Evolutionary conservation across 179 eudicot genomes (phyloP).

Genomic region (Vitellaria paradoxa): DNA sequence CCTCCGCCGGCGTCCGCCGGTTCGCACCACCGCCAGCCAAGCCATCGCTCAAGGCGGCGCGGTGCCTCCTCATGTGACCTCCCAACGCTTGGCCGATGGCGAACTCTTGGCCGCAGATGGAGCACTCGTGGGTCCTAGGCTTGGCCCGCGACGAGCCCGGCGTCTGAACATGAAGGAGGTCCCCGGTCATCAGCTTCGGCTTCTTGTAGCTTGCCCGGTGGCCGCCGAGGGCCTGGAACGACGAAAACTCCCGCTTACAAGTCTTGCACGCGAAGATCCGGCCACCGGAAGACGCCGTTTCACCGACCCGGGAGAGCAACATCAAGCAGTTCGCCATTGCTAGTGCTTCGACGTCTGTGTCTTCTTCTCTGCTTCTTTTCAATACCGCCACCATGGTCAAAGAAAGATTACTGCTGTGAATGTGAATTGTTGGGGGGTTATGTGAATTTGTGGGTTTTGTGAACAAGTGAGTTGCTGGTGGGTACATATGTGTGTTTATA

Average conservation of each 20-base stretch:
- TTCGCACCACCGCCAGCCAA: too few relatives aligned
- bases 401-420: too few relatives aligned
- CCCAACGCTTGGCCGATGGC: not conserved
- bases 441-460: not conserved
- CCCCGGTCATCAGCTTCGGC: slow-evolving; percentile 14
- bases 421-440: too few relatives aligned
- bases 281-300: not conserved
- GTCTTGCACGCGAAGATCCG: slow-evolving; percentile 42
- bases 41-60: not conserved
- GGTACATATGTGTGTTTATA: not conserved
- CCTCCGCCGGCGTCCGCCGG: not conserved
- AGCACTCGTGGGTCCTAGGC: slow-evolving; percentile 14
- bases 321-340: slow-evolving; percentile 33
- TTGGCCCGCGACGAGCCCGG: slow-evolving; percentile 5
- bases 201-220: slow-evolving; percentile 62
- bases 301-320: slow-evolving; percentile 19
- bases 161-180: not conserved
- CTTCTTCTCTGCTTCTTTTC: slow-evolving; percentile 17
- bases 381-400: not conserved
- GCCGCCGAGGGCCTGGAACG: slow-evolving; percentile 63
- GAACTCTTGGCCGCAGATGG: not conserved
- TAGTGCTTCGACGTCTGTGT: slow-evolving; percentile 13
- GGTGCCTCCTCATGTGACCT: slow-evolving; percentile 4
- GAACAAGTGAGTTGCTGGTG: not conserved
- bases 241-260: slow-evolving; percentile 38